phyloP scores from a whole-genome alignment of 305 asterid genomes.

The Ilex paraguariensis region DNA sequence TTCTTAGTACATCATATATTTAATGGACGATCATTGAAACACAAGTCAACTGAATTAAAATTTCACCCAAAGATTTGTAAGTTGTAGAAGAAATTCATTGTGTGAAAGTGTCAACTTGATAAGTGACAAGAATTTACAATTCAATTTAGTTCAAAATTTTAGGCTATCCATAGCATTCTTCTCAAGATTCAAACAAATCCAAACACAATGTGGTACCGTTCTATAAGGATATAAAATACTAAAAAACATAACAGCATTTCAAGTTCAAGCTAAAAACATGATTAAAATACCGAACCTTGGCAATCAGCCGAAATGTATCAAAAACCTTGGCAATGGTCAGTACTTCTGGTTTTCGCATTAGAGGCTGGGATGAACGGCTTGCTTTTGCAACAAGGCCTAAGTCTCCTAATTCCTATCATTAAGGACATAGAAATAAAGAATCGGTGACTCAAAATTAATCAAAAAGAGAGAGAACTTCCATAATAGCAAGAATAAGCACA shows the following conservation, averaged over 20 bases:
- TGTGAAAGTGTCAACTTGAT: too few species aligned
- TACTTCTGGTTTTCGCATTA: slow-evolving; percentile 88
- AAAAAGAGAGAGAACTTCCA: neutral
- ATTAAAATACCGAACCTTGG: slow-evolving; percentile 50
- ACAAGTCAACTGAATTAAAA: too few species aligned
- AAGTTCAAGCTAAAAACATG: slow-evolving; percentile 1
- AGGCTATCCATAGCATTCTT: neutral
- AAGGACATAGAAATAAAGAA: slow-evolving; percentile 14
- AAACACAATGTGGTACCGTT: neutral
- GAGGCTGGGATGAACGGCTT: slow-evolving; percentile 84
- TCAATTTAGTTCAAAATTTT: neutral
- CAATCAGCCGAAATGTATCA: slow-evolving; percentile 70
- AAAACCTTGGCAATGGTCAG: slow-evolving; percentile 82
- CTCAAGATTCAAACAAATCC: neutral
- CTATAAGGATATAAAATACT: neutral
- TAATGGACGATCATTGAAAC: too few species aligned
- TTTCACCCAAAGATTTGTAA: too few species aligned
- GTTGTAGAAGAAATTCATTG: too few species aligned
- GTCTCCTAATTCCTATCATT: slow-evolving; percentile 82
- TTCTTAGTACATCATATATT: too few species aligned
- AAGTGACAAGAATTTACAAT: too few species aligned
- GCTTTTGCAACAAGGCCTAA: slow-evolving; percentile 95
- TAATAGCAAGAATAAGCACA: slow-evolving; percentile 8
- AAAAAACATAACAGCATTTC: neutral
- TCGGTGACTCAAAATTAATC: slow-evolving; percentile 7